phyloP scores from a whole-genome alignment of 306 rosid species.

The Trichosanthes truncata region DNA sequence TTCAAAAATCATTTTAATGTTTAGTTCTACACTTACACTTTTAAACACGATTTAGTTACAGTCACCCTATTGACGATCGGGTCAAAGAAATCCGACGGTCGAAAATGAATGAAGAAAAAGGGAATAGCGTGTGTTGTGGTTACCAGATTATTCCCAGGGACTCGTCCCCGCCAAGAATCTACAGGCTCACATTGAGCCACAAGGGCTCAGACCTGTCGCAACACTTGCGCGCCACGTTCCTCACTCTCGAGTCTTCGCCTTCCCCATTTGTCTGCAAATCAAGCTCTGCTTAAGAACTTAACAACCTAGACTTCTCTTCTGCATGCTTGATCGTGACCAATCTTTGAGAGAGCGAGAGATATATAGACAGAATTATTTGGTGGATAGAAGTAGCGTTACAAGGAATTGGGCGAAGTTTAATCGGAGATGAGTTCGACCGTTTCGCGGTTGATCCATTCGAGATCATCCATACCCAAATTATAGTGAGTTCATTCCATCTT shows the following conservation, averaged over 20 bases:
- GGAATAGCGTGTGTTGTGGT: not conserved
- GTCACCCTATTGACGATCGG: no score
- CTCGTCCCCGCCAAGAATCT: not conserved
- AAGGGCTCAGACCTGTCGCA: not conserved
- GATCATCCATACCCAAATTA: constrained; percentile 40
- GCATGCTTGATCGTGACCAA: not conserved
- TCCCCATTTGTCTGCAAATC: not conserved
- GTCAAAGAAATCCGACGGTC: not conserved
- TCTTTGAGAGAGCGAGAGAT: not conserved
- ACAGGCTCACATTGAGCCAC: constrained; percentile 2
- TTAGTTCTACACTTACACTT: no score
- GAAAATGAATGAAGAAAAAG: not conserved
- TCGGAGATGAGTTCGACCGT: constrained; percentile 47
- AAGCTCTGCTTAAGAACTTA: not conserved
- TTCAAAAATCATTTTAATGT: no score
- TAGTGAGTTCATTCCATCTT: constrained; percentile 18
- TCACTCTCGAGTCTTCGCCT: not conserved
- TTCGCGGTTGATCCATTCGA: constrained; percentile 63
- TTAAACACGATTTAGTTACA: no score
- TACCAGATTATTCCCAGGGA: not conserved
- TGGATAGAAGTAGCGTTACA: not conserved
- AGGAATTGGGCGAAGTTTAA: not conserved
- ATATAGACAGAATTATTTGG: not conserved
- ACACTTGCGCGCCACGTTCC: not conserved
- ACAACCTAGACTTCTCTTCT: not conserved